Conservation (phyloP, 768 basidiomycete species). For the Xerocomellus dryophilus region DNA sequence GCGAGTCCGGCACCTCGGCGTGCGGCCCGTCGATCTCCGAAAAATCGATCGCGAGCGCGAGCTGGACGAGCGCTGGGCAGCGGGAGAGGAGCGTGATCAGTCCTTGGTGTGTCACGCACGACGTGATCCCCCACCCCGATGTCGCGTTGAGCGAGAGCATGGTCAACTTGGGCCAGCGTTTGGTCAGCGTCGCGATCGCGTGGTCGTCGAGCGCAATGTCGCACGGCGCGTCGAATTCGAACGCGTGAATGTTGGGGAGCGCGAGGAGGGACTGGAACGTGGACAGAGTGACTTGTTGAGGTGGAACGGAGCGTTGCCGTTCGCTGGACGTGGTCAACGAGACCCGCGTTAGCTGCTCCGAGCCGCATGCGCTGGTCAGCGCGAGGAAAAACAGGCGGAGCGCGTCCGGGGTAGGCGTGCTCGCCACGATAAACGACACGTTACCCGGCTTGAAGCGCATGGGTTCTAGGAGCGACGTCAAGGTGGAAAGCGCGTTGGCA, state of each 20-base stretch:
- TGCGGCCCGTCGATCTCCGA: conserved; percentile 11
- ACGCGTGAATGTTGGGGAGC: conserved; percentile 6
- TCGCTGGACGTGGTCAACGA: conserved; percentile 9
- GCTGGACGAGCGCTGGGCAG: conserved; percentile 4
- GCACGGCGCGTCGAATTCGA: conserved; percentile 22
- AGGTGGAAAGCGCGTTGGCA: conserved; percentile 5
- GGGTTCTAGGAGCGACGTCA: conserved; percentile 22
- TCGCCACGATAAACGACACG: conserved; percentile 16
- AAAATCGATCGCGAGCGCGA: conserved; percentile 25
- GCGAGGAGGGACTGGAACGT: conserved; percentile 20
- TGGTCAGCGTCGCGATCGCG: conserved; percentile 16
- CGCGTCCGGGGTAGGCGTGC: conserved; percentile 12
- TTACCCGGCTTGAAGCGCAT: conserved; percentile 16
- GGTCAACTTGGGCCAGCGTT: conserved; percentile 21
- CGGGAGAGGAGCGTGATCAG: conserved; percentile 19
- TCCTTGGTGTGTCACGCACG: conserved; percentile 21
- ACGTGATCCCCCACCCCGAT: conserved; percentile 18
- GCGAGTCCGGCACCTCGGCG: not conserved
- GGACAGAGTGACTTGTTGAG: conserved; percentile 9
- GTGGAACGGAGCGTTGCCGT: not conserved
- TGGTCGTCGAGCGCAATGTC: conserved; percentile 20
- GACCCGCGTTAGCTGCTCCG: conserved; percentile 5
- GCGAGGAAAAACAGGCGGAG: conserved; percentile 23
- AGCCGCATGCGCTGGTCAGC: conserved; percentile 10
- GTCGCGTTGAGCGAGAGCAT: conserved; percentile 14